phyloP scores from a whole-genome alignment of 2,329 filamentous ascomycete genomes.

The Fusarium hostae region DNA sequence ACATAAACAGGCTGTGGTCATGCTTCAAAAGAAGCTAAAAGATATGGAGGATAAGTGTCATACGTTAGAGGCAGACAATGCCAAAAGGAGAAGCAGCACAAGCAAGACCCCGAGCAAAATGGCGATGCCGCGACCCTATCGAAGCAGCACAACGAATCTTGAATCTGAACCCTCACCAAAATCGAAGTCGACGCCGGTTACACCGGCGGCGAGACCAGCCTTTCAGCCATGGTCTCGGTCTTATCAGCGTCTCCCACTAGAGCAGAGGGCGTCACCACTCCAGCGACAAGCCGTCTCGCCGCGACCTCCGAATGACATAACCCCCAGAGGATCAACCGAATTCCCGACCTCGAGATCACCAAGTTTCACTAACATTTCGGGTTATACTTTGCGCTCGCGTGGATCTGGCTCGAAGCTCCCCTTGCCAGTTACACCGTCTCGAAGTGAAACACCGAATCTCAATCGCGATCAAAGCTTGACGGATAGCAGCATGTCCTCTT shows the following conservation, averaged over 20 bases:
- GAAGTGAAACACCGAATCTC: conserved; percentile 50
- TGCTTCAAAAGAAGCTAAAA: conserved; percentile 50
- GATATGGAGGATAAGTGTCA: conserved; percentile 50
- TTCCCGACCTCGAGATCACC: conserved; percentile 40
- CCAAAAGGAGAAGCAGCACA: conserved; percentile 34
- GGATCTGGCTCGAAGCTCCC: conserved; percentile 54
- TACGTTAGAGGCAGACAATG: conserved; percentile 45
- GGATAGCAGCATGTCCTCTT: conserved; percentile 57
- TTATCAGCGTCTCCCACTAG: conserved; percentile 23
- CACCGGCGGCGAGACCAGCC: conserved; percentile 34
- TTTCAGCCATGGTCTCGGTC: conserved; percentile 34
- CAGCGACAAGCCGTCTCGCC: conserved; percentile 22
- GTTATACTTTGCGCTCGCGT: conserved; percentile 49
- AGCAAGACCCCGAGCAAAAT: conserved; percentile 28
- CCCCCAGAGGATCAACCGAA: conserved; percentile 18
- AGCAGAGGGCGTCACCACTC: conserved; percentile 15
- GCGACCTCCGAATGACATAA: conserved; percentile 13
- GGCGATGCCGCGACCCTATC: conserved; percentile 34
- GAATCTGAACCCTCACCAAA: conserved; percentile 33
- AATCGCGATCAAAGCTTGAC: conserved; percentile 53
- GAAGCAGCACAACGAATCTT: conserved; percentile 30
- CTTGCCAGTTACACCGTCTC: conserved; percentile 52
- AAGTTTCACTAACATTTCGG: conserved; percentile 42
- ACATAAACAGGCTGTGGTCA: conserved; percentile 48
- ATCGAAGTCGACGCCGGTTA: conserved; percentile 40